These are phyloP conservation scores for Penicillium soppii DNA, from an alignment of 495 filamentous ascomycete genomes.

Conservation along the genomic window DNA sequence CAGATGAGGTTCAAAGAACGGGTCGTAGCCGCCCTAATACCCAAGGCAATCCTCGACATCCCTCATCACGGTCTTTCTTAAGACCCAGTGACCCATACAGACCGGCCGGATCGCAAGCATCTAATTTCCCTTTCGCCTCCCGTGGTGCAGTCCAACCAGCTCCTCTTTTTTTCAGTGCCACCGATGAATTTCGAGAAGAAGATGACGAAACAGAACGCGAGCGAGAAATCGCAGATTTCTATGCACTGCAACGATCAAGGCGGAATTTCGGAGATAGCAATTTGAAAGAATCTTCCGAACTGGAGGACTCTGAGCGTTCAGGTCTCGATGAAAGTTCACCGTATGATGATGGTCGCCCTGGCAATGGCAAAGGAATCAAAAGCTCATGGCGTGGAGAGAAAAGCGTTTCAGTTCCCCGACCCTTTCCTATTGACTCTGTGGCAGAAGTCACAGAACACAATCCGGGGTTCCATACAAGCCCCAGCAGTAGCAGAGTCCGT, in stretches of 20 bases:
- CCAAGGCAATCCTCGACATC: slow-evolving; percentile 46
- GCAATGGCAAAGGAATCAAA: slow-evolving; percentile 47
- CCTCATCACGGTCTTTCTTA: slow-evolving; percentile 49
- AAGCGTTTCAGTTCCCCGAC: slow-evolving; percentile 12
- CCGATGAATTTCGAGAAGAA: slow-evolving; percentile 80
- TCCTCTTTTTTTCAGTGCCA: slow-evolving; percentile 87
- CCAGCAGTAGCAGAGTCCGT: slow-evolving; percentile 57
- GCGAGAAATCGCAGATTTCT: slow-evolving; percentile 88
- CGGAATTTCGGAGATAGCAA: slow-evolving; percentile 80
- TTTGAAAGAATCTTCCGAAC: slow-evolving; percentile 77
- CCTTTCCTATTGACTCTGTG: slow-evolving; percentile 30
- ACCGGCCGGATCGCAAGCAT: slow-evolving; percentile 62
- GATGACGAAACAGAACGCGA: slow-evolving; percentile 90
- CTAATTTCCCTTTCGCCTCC: slow-evolving; percentile 75
- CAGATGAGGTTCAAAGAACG: slow-evolving; percentile 54
- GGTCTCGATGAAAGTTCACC: slow-evolving; percentile 48
- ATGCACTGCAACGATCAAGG: slow-evolving; percentile 84
- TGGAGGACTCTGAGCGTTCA: slow-evolving; percentile 64
- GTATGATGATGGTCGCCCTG: slow-evolving; percentile 31
- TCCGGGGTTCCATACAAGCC: slow-evolving; percentile 34
- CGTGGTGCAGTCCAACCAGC: slow-evolving; percentile 69
- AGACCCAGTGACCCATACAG: slow-evolving; percentile 71
- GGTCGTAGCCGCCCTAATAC: slow-evolving; percentile 46
- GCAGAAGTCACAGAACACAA: slow-evolving; percentile 30
- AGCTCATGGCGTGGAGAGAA: slow-evolving; percentile 56